Base-by-base conservation (phyloP, 129 eudicot species). In the Helianthus annuus region DNA sequence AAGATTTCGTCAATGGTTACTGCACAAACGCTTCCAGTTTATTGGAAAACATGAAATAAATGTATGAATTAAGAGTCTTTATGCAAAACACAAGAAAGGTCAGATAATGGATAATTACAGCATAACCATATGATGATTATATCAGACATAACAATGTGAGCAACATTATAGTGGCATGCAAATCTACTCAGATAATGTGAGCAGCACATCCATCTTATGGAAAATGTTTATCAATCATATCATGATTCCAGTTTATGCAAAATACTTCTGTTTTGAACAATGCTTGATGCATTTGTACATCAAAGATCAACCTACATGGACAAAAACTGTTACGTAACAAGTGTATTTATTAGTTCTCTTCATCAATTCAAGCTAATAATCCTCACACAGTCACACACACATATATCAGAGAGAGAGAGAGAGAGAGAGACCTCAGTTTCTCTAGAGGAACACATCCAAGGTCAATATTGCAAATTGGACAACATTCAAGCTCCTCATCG, bases 401-500 rank as follows among this genome's bases (percentile, higher is more conserved):
- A 53, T 15, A 7, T 4, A 40, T 55, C 17, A 75, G 44, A 61
- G 67, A 44, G 69, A 49, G 45, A 34, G 76, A 66, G 60, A 67
- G 60, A 51, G 60, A 24, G 53, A 59, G 74, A 42, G 71, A 89
- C 98, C 98, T 89, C 78, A 89, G 81, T 82, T 93, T 93, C 54
- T 89, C 98, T 68, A 83, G 56, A 44, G 98, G 98, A 67, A 72
- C 84, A 76, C 92, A 82, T 32, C 98, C 98, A 12, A 93, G 83
- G 40, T 87, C 86, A 52, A 85, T 82, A 49, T 85, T 82, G 82
- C 99, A 94, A 61, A 86, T 79, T 57, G 99, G 99, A 66, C 99
- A 94, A 80, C 88, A 86, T 70, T 94, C 97, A 40, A 77, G 65
- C 55, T 88, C 99, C 76, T 90, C 99, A 24, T 94, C 99, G 7